A percentile compares a stretch with the other conserved stretches of the same genome.
Evolutionary conservation across 2,329 filamentous ascomycete genomes (phyloP).

Genomic region (Penicillium sclerotigenum): DNA sequence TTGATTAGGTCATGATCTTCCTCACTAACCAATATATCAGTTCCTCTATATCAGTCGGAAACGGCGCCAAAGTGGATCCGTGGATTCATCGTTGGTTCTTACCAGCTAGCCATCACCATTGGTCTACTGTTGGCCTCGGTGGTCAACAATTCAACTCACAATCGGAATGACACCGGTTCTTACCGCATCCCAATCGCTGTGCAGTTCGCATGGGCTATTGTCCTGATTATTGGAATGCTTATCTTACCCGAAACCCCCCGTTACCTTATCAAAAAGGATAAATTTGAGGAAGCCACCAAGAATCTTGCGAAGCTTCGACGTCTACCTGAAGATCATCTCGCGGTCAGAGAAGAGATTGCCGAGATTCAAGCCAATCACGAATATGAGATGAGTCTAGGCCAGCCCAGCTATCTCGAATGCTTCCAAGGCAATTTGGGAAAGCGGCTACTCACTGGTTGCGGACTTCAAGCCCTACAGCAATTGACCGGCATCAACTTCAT

Average conservation of each 20-base stretch:
- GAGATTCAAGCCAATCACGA: constrained; percentile 87
- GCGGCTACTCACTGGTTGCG: constrained; percentile 40
- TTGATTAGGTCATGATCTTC: not conserved
- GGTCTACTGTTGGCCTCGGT: constrained; percentile 70
- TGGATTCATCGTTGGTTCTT: constrained; percentile 71
- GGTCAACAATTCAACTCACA: constrained; percentile 68
- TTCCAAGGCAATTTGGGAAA: constrained; percentile 37
- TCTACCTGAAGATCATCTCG: constrained; percentile 62
- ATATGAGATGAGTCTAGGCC: constrained; percentile 58
- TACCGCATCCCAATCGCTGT: constrained; percentile 78
- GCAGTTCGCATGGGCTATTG: constrained; percentile 75
- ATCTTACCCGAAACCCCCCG: constrained; percentile 79
- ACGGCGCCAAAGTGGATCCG: constrained; percentile 69
- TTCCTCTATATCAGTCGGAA: constrained; percentile 73
- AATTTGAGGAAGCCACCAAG: constrained; percentile 60
- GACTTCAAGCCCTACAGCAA: constrained; percentile 41
- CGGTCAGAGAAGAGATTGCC: constrained; percentile 67
- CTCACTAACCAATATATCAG: not conserved
- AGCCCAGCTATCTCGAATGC: constrained; percentile 37
- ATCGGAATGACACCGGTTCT: constrained; percentile 58
- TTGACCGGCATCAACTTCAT: constrained; percentile 46
- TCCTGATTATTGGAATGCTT: constrained; percentile 68
- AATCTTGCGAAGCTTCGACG: constrained; percentile 67
- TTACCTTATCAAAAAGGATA: constrained; percentile 75
- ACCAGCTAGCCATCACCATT: constrained; percentile 77